A percentile compares a stretch with the other conserved stretches of the same genome.
Conservation (phyloP, 148 eudicot species). For the Simmondsia chinensis region DNA sequence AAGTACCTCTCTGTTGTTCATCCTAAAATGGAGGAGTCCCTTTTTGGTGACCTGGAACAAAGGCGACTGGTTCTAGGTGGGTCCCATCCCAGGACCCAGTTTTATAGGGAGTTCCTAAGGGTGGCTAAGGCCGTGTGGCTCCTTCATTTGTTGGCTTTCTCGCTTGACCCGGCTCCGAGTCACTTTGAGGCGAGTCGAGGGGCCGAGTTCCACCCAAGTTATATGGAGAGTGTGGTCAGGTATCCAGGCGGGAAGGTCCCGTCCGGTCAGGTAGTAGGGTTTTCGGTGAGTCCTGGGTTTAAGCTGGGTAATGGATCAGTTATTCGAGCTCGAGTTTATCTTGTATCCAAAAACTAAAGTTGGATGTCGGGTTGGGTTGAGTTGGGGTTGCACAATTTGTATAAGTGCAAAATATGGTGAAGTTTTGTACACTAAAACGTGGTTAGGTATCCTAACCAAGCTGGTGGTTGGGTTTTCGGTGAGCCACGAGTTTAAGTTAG, state of each 20-base stretch:
- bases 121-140: conserved; percentile 89
- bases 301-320: conserved; percentile 71
- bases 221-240: conserved; percentile 87
- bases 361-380: no score
- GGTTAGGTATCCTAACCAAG: no score
- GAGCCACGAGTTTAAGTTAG: no score
- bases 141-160: conserved; percentile 87
- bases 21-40: conserved; percentile 92
- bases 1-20: conserved; percentile 80
- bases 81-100: conserved; percentile 72
- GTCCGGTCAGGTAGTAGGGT: conserved; percentile 57
- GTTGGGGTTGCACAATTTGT: no score
- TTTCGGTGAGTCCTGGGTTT: conserved; percentile 89
- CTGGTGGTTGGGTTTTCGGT: no score
- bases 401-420: no score
- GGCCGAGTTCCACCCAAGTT: conserved; percentile 65
- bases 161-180: conserved; percentile 82
- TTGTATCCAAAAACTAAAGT: conserved; percentile 45
- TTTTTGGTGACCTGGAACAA: conserved; percentile 81
- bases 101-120: conserved; percentile 66
- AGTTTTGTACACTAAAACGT: no score
- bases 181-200: conserved; percentile 89
- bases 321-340: conserved; percentile 73
- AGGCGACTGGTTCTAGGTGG: conserved; percentile 64
- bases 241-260: conserved; percentile 39